phyloP scores from a whole-genome alignment of 2,329 filamentous ascomycete genomes.

The Diaporthe helianthi region DNA sequence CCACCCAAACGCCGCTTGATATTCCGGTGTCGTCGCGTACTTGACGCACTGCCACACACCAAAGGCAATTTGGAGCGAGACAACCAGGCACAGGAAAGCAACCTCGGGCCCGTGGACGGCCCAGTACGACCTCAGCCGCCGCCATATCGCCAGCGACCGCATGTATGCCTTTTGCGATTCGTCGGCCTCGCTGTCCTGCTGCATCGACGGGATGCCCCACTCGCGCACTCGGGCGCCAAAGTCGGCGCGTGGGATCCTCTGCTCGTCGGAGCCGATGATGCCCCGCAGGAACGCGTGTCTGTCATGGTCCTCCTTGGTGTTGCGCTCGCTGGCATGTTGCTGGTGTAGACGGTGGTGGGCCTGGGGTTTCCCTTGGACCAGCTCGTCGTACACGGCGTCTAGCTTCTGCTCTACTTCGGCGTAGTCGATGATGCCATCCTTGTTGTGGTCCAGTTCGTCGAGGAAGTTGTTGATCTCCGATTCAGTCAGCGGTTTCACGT shows the following conservation, averaged over 20 bases:
- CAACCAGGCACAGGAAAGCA: conserved; percentile 55
- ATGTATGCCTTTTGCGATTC: conserved; percentile 58
- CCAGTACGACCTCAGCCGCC: conserved; percentile 60
- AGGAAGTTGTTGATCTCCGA: conserved; percentile 60
- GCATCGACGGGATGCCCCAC: conserved; percentile 46
- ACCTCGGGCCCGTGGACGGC: conserved; percentile 61
- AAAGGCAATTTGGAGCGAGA: conserved; percentile 56
- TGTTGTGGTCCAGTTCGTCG: conserved; percentile 58
- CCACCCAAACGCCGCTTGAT: conserved; percentile 60
- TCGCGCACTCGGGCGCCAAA: conserved; percentile 52
- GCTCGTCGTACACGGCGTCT: conserved; percentile 58
- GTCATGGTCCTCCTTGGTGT: conserved; percentile 46
- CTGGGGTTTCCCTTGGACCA: conserved; percentile 50
- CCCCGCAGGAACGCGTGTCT: conserved; percentile 59
- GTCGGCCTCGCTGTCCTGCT: conserved; percentile 35
- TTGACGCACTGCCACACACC: conserved; percentile 63
- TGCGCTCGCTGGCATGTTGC: conserved; percentile 31
- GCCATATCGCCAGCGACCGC: conserved; percentile 51
- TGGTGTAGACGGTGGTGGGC: conserved; percentile 52
- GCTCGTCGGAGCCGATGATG: conserved; percentile 52
- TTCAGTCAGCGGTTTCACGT: conserved; percentile 49
- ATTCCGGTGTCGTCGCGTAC: conserved; percentile 53
- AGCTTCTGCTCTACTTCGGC: conserved; percentile 60
- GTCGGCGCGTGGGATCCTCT: conserved; percentile 52
- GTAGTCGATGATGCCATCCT: conserved; percentile 60